These are phyloP conservation scores for Lodderomyces beijingensis DNA, from an alignment of 1,139 yeast species.

Conservation along the genomic window DNA sequence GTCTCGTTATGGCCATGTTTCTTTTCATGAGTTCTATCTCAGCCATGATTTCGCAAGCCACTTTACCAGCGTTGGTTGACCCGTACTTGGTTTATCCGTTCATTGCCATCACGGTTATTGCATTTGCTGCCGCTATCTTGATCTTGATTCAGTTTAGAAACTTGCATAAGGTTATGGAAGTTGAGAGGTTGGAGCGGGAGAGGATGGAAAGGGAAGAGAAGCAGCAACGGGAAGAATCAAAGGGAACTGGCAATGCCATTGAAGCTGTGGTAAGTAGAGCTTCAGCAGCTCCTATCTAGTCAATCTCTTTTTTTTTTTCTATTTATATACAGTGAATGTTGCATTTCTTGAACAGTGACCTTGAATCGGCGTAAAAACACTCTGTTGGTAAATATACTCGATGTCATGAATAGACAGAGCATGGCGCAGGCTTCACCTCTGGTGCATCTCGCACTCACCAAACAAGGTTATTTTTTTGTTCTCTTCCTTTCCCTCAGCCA, in stretches of 20 bases:
- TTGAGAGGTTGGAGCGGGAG: constrained; percentile 32
- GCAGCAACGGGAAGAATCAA: constrained; percentile 4
- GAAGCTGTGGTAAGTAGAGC: no score
- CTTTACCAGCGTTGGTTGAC: constrained; percentile 50
- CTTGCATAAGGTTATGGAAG: constrained; percentile 49
- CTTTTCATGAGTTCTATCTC: constrained; percentile 56
- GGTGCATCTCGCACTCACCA: no score
- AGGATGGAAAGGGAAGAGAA: constrained; percentile 8
- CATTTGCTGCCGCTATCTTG: constrained; percentile 35
- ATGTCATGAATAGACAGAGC: no score
- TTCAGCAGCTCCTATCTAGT: no score
- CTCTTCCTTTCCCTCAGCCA: constrained; percentile 11
- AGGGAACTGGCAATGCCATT: no score
- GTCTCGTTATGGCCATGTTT: constrained; percentile 64
- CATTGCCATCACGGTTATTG: constrained; percentile 46
- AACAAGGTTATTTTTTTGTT: no score
- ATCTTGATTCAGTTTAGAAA: constrained; percentile 49
- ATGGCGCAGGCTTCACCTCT: no score
- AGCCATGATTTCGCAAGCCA: constrained; percentile 55
- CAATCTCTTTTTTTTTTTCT: no score
- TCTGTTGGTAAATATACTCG: no score
- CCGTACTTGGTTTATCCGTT: constrained; percentile 56
- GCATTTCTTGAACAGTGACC: no score
- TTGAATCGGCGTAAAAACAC: no score
- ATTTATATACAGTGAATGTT: no score